Evolutionary conservation across 208 protist species (phyloP), one percentile per base, ranked within the genome.

Genomic region (Leishmania gerbilli): DNA sequence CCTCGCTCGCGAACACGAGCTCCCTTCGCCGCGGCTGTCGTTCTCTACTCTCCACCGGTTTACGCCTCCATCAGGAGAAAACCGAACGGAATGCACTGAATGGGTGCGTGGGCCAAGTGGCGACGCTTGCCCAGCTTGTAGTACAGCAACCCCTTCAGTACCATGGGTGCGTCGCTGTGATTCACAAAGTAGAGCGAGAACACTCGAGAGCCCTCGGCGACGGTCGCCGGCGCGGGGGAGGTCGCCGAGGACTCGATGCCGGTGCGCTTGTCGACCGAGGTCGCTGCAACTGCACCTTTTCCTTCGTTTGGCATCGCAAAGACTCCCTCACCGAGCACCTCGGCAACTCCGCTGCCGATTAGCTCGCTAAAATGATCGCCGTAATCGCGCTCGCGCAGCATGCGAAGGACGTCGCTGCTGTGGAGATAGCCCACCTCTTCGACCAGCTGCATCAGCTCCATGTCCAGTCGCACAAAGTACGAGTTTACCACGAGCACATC

Each of bases 71-170:
- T 69, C 62, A 88, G 75, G 3, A 97, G 51, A 51, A 86, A 87
- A 0, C 88, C 90, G 65, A 97, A 96, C 13, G 94, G 83, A 53
- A 97, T 91, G 62, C 85, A 88, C 31, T 82, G 83, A n/a, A 96
- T 86, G 6, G 90, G 83, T 27, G 83, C 82, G 6, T 67, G 86
- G 24, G 76, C 62, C 4, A 89, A 49, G 2, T 88, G 60, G 58
- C 80, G 79, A 42, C 77, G 79, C 4, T 86, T 83, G 6, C 82
- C 90, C 11, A 93, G 42, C 62, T 89, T 91, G 79, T 96, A 97
- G 76, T 95, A 95, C 8, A 97, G 78, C 49, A 95, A 47, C 6
- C 94, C 94, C 79, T 97, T 97, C 82, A 97, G 81, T 31, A 95
- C 83, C 40, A 81, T 86, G 1, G 90, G 88, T 31, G 83, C 87